These are phyloP conservation scores for Amaranthus cruentus DNA, from an alignment of 148 eudicot species.

Conservation along the genomic window DNA sequence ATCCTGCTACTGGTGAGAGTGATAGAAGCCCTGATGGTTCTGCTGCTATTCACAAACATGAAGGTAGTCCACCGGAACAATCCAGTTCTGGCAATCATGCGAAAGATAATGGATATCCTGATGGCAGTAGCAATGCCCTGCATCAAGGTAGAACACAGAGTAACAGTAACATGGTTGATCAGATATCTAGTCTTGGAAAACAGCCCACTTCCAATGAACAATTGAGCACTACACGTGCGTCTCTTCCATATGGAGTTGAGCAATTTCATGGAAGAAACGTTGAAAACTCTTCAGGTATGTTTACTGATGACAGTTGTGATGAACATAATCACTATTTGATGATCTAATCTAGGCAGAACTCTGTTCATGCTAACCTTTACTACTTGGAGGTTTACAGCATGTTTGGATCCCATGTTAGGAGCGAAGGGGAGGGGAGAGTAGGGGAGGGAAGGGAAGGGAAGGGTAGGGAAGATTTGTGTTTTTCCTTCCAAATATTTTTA, in stretches of 20 bases:
- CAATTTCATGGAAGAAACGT: constrained; percentile 37
- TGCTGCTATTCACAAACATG: constrained; percentile 34
- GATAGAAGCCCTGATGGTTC: constrained; percentile 35
- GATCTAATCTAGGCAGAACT: not conserved
- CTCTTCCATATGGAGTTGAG: constrained; percentile 34
- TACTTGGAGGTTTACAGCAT: not conserved
- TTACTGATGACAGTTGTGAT: constrained; percentile 11
- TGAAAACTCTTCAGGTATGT: constrained; percentile 45
- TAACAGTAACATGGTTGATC: constrained; percentile 26
- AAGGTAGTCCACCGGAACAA: constrained; percentile 31
- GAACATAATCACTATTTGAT: not conserved
- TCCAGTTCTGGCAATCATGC: constrained; percentile 38
- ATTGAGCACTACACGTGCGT: constrained; percentile 14
- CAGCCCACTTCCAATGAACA: constrained; percentile 23
- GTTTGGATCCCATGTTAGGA: too few relatives aligned
- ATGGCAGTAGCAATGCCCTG: constrained; percentile 32
- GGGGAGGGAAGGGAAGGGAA: too few relatives aligned
- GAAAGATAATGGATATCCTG: constrained; percentile 39
- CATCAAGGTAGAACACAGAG: constrained; percentile 32
- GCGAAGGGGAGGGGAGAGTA: too few relatives aligned
- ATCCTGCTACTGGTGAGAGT: constrained; percentile 29
- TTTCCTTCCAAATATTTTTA: too few relatives aligned
- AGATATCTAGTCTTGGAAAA: constrained; percentile 20
- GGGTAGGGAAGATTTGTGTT: too few relatives aligned
- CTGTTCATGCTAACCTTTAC: not conserved